phyloP scores from a whole-genome alignment of 2,329 filamentous ascomycete species.

The Aspergillus fijiensis region DNA sequence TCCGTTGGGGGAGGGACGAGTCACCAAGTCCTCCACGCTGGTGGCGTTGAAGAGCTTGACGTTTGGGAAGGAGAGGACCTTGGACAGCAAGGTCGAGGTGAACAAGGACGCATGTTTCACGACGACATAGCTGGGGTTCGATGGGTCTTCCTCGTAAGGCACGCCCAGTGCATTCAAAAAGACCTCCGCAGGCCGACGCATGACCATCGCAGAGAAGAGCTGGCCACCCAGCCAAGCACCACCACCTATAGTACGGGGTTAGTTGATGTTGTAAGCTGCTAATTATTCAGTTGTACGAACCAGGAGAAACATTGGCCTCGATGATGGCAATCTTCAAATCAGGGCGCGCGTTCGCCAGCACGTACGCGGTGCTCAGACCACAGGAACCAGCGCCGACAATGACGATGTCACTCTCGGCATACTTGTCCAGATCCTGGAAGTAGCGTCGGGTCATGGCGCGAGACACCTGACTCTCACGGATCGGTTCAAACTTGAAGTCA shows the following conservation, averaged over 20 bases:
- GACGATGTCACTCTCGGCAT: constrained; percentile 91
- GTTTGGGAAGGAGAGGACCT: constrained; percentile 81
- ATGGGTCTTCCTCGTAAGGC: constrained; percentile 82
- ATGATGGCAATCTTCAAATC: constrained; percentile 91
- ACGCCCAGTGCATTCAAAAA: constrained; percentile 81
- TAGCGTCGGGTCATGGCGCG: constrained; percentile 92
- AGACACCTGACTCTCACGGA: constrained; percentile 88
- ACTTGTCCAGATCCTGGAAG: constrained; percentile 83
- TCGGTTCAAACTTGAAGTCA: constrained; percentile 76
- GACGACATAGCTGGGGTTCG: constrained; percentile 83
- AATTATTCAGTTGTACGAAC: constrained; percentile 32
- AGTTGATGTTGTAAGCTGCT: constrained; percentile 1
- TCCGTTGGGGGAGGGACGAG: constrained; percentile 59
- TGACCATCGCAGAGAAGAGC: constrained; percentile 92
- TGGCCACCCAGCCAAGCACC: constrained; percentile 92
- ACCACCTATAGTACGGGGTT: constrained; percentile 55
- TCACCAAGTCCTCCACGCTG: constrained; percentile 88
- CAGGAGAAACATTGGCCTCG: constrained; percentile 80
- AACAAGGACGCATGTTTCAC: constrained; percentile 94
- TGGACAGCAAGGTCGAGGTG: constrained; percentile 80
- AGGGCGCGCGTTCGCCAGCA: constrained; percentile 76
- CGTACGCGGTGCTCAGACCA: constrained; percentile 80
- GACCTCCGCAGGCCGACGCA: constrained; percentile 85
- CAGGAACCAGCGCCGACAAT: constrained; percentile 90
- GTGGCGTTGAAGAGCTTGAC: constrained; percentile 97